A percentile compares a stretch with the other conserved stretches of the same genome.
Evolutionary conservation across 768 basidiomycete species (phyloP).

Genomic region (Pleurotus citrinopileatus): DNA sequence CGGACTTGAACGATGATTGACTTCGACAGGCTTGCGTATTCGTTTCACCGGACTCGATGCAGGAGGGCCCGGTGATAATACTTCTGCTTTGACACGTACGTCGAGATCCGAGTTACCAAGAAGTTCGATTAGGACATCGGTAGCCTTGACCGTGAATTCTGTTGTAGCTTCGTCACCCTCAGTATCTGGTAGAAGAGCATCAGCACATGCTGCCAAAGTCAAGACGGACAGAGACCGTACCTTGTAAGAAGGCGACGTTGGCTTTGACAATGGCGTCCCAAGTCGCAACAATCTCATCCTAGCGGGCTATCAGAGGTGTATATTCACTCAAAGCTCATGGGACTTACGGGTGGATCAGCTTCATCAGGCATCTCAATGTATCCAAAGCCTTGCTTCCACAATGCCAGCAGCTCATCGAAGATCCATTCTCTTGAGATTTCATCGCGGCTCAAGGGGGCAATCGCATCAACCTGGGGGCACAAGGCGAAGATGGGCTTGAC

Average conservation of each 20-base stretch:
- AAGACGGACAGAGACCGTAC: constrained; percentile 25
- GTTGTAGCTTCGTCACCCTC: constrained; percentile 36
- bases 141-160: constrained; percentile 37
- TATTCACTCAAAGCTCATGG: not conserved
- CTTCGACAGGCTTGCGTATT: not conserved
- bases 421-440: constrained; percentile 55
- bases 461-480: constrained; percentile 48
- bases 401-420: constrained; percentile 45
- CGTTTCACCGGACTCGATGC: constrained; percentile 14
- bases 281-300: constrained; percentile 47
- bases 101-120: constrained; percentile 45
- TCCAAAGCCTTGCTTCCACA: constrained; percentile 50
- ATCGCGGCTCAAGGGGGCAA: constrained; percentile 53
- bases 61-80: constrained; percentile 1
- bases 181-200: too few relatives aligned
- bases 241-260: constrained; percentile 43
- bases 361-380: constrained; percentile 44
- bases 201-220: constrained; percentile 10
- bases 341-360: constrained; percentile 48
- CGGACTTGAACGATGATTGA: constrained; percentile 29
- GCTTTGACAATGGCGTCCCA: constrained; percentile 59
- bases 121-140: constrained; percentile 45
- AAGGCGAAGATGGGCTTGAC: constrained; percentile 55
- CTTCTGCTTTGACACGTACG: constrained; percentile 26
- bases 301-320: not conserved